Evolutionary conservation across 345 rosid genomes (phyloP).

Genomic region (Eucalyptus marginata): DNA sequence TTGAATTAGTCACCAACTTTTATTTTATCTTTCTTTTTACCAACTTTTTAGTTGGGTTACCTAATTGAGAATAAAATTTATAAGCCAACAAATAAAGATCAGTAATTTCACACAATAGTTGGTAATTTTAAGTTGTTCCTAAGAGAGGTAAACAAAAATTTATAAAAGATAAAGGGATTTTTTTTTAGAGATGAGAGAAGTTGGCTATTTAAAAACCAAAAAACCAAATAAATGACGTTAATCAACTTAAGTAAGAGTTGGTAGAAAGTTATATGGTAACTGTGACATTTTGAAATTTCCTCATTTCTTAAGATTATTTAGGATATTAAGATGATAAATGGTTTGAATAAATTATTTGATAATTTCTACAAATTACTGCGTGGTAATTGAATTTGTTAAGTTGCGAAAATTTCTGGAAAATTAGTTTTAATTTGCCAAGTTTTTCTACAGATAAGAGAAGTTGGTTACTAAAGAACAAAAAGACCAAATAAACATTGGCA

Average conservation of each 20-base stretch:
- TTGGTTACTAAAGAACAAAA: neutral
- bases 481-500: neutral
- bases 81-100: no score
- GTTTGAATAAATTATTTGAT: neutral
- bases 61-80: neutral
- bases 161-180: neutral
- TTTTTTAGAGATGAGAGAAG: neutral
- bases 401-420: no score
- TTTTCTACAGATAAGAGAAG: neutral
- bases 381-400: no score
- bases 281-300: neutral
- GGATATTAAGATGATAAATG: neutral
- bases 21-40: neutral
- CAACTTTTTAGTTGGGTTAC: neutral
- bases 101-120: neutral
- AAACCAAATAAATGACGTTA: neutral
- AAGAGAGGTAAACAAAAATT: neutral
- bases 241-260: neutral
- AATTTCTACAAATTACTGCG: no score
- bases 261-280: neutral
- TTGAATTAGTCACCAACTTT: neutral
- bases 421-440: no score
- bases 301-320: neutral
- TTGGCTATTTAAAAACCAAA: neutral
- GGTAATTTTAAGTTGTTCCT: neutral